Conservation (phyloP, 352 stramenopile genomes). For the Aphanomyces stellatus region DNA sequence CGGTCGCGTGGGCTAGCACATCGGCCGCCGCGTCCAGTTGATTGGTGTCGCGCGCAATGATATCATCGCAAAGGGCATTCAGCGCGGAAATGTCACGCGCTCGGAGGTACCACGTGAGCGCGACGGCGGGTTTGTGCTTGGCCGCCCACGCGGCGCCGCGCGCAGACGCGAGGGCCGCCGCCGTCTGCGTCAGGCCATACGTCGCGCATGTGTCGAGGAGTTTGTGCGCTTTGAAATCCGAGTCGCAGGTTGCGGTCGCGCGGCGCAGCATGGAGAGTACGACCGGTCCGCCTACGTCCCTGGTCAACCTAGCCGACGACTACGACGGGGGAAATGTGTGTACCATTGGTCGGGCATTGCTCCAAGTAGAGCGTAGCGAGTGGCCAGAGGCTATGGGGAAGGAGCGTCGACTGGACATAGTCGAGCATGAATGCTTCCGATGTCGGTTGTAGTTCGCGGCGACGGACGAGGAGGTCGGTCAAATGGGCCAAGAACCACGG, state of each 20-base stretch:
- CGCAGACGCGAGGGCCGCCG: slow-evolving; percentile 30
- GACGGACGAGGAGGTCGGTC: slow-evolving; percentile 42
- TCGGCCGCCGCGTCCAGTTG: slow-evolving; percentile 56
- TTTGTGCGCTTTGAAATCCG: slow-evolving; percentile 49
- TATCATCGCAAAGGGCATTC: slow-evolving; percentile 43
- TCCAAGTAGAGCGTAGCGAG: slow-evolving; percentile 58
- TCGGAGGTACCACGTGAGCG: slow-evolving; percentile 60
- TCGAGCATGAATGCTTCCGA: slow-evolving; percentile 37
- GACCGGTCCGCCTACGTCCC: slow-evolving; percentile 33
- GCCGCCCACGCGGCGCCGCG: slow-evolving; percentile 37
- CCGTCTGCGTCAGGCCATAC: slow-evolving; percentile 25
- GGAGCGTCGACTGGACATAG: slow-evolving; percentile 45
- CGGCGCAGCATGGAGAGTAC: slow-evolving; percentile 31
- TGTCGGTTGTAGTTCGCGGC: slow-evolving; percentile 38
- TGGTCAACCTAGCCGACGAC: no score
- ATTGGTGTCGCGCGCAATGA: slow-evolving; percentile 40
- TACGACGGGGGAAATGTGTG: no score
- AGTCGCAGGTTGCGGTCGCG: slow-evolving; percentile 35
- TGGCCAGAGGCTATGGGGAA: slow-evolving; percentile 43
- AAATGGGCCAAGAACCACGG: slow-evolving; percentile 70
- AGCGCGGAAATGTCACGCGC: slow-evolving; percentile 46
- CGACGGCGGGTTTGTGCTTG: slow-evolving; percentile 31
- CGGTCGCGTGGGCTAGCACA: slow-evolving; percentile 43
- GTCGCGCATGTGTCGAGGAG: slow-evolving; percentile 42
- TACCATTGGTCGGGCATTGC: slow-evolving; percentile 28